A percentile compares a stretch with the other conserved stretches of the same genome.
Evolutionary conservation across 495 filamentous ascomycete species (phyloP).

Genomic region (Tuber magnatum): DNA sequence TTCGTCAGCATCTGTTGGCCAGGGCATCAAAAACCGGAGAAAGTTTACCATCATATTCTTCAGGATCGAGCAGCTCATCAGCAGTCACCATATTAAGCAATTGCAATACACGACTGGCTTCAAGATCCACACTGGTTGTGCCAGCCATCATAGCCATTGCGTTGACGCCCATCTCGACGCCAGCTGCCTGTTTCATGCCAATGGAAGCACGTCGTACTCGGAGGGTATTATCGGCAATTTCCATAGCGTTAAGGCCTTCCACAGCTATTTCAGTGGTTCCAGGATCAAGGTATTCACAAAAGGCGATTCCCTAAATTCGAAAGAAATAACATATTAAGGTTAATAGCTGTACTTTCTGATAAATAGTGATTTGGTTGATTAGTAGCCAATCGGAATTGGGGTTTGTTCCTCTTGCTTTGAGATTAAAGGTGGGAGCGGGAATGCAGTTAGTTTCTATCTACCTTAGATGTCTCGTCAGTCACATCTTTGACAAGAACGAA

Average conservation of each 20-base stretch:
- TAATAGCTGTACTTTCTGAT: slow-evolving; percentile 37
- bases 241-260: slow-evolving; percentile 85
- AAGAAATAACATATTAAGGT: slow-evolving; percentile 34
- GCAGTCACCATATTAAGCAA: slow-evolving; percentile 96
- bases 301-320: slow-evolving; percentile 72
- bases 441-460: slow-evolving; percentile 50
- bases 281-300: slow-evolving; percentile 86
- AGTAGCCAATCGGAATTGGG: slow-evolving; percentile 13
- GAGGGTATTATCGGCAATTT: slow-evolving; percentile 75
- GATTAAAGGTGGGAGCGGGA: slow-evolving; percentile 19
- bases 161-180: slow-evolving; percentile 90
- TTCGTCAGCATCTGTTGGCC: background rate
- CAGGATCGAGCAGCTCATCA: slow-evolving; percentile 86
- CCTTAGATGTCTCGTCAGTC: slow-evolving; percentile 76
- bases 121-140: slow-evolving; percentile 69
- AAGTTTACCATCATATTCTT: slow-evolving; percentile 80
- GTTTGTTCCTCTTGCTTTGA: slow-evolving; percentile 21
- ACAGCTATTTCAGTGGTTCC: slow-evolving; percentile 74
- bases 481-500: slow-evolving; percentile 86
- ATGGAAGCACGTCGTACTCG: slow-evolving; percentile 85
- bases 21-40: background rate
- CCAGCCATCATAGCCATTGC: slow-evolving; percentile 99
- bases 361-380: slow-evolving; percentile 34
- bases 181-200: slow-evolving; percentile 79
- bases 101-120: slow-evolving; percentile 74